Evolutionary conservation across 169 alveolate species (phyloP), one percentile per base, ranked within the genome.

Genomic region (Perkinsus marinus): DNA sequence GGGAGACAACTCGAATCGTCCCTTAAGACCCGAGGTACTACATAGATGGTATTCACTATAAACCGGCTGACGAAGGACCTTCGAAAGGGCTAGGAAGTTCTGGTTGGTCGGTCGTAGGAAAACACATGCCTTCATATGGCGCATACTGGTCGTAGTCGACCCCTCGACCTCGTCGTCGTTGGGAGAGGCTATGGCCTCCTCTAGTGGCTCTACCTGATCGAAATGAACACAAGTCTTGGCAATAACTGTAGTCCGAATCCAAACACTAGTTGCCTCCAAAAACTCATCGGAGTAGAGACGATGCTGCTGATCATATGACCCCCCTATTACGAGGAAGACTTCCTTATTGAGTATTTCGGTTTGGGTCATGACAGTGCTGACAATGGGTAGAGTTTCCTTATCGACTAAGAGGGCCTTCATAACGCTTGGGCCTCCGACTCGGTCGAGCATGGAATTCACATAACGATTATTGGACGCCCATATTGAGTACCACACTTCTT

Each of bases 61-160:
- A 68, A 43, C 68, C 68, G 94, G 96, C 91, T 91, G 93, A 91
- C 89, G 91, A 43, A 92, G 95, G 90, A 68, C 94, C 68, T 92
- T 90, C 39, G 93, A 57, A n/a, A 94, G 93, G 90, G 79, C 90
- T 91, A 93, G 91, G 43, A 93, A 90, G 91, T 93, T 92, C 79
- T 93, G 92, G 91, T 43, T 90, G 39, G 94, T 91, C 39, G 96
- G 96, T 39, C 96, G 91, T 0, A 94, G 90, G 90, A 94, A 94
- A 92, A 93, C 90, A 10, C 93, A 93, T 39, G 95, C 92, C 38
- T 93, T 94, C 91, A 94, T 36, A 92, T 94, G 96, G 90, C 94
- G 94, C 92, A 93, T 92, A 92, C 79, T 57, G 79, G 3, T 57
- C 30, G 3, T 41, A 10, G 3, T 41, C 19, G 46, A 3, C 3